phyloP scores from a whole-genome alignment of 345 rosid species.

The Arabis alpina region DNA sequence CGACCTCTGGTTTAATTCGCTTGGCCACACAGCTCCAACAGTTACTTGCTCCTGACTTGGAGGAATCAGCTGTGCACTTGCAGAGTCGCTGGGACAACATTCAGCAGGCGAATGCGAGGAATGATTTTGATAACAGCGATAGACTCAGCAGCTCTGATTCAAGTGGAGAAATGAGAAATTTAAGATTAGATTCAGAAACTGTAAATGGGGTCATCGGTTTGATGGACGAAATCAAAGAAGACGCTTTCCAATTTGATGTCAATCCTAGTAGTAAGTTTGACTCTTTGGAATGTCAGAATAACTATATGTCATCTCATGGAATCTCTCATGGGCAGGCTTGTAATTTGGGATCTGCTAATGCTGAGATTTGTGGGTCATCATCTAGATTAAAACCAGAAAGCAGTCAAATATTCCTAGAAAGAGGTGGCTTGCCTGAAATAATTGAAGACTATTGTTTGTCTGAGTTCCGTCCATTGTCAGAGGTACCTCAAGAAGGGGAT shows the following conservation, averaged over 20 bases:
- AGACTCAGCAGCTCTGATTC: slow-evolving; percentile 42
- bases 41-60: slow-evolving; percentile 87
- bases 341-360: slow-evolving; percentile 46
- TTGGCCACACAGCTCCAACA: slow-evolving; percentile 83
- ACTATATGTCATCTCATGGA: slow-evolving; percentile 46
- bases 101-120: slow-evolving; percentile 57
- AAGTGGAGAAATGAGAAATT: slow-evolving; percentile 49
- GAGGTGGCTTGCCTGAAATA: slow-evolving; percentile 62
- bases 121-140: slow-evolving; percentile 46
- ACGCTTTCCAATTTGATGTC: slow-evolving; percentile 63
- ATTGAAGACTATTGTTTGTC: slow-evolving; percentile 83
- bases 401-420: slow-evolving; percentile 56
- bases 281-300: slow-evolving; percentile 47
- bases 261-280: slow-evolving; percentile 45
- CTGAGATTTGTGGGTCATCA: slow-evolving; percentile 51
- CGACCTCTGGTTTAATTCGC: slow-evolving; percentile 71
- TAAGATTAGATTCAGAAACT: slow-evolving; percentile 41
- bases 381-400: slow-evolving; percentile 53
- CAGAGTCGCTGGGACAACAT: slow-evolving; percentile 81
- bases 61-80: slow-evolving; percentile 82
- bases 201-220: slow-evolving; percentile 51
- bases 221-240: slow-evolving; percentile 83
- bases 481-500: slow-evolving; percentile 54
- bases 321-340: slow-evolving; percentile 50
- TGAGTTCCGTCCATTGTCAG: slow-evolving; percentile 61